Evolutionary conservation across 2,329 filamentous ascomycete genomes (phyloP), one percentile per base, ranked within the genome.

Genomic region (Zasmidium cellare): DNA sequence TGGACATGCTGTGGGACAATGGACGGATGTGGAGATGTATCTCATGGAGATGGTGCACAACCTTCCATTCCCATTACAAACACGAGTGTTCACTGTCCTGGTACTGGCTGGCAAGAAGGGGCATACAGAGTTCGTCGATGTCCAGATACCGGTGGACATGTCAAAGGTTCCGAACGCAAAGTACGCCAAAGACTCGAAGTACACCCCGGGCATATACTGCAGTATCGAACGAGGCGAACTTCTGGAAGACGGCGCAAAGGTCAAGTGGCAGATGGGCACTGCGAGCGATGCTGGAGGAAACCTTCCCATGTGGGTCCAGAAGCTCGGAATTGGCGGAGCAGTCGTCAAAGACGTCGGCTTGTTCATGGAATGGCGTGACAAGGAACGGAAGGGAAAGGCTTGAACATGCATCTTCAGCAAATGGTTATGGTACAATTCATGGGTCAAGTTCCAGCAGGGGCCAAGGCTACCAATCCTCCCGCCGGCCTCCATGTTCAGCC

Each of bases 211-310:
- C 3, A 76, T 78, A 9, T 91, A 91, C 66, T 83, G 80, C 24
- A 87, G 84, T 62, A 78, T 91, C 1, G 89, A 92, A 76, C 75
- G 83, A 47, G 75, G 88, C 31, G 75, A 80, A 56, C 75, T 80
- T 66, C 59, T 81, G 3, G 72, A 72, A 3, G 70, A 60, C 14
- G 68, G 66, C 2, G 54, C 51, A 24, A 69, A 74, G 3, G 79
- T 90, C 48, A 86, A 88, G 72, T 94, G 90, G 90, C 77, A 87
- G 57, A 92, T 93, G 88, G 88, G 85, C 9, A 92, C 89, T 9
- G 83, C 86, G 11, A 88, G 86, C 58, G 84, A 92, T 71, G 89
- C 89, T 0, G 80, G 80, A 54, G 90, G 90, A 0, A 72, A 81
- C 24, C 67, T 92, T 56, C 90, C 90, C 0, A 77, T 81, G 70